Evolutionary conservation across 192 early-diverging fungal species (phyloP), one percentile per base, ranked within the genome.

Genomic region (Borealophlyctis nickersoniae): DNA sequence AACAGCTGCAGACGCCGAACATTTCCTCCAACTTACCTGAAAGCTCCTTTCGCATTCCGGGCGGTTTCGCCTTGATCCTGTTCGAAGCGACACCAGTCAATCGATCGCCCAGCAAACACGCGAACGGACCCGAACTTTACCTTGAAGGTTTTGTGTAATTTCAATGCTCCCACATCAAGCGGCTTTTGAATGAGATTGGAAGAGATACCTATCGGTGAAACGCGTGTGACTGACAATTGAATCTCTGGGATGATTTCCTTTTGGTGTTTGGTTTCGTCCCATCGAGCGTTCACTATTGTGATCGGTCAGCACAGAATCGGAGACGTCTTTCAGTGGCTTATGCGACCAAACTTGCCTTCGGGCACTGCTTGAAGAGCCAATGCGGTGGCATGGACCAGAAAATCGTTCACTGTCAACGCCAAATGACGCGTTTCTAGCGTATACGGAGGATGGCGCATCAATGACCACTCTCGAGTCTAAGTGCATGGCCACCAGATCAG

Each of bases 101-200:
- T n/a, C n/a, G n/a, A n/a, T n/a, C n/a, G n/a, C n/a, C n/a, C n/a
- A n/a, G n/a, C n/a, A n/a, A n/a, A n/a, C n/a, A n/a, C n/a, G n/a
- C n/a, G n/a, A n/a, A n/a, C n/a, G n/a, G 31, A 29, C 30, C 28
- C 60, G 7, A 23, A 55, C n/a, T 63, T 14, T 23, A 49, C 66
- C 62, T 70, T 66, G 36, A 70, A 70, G 7, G 30, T 14, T 49
- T 70, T 70, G 36, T n/a, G 26, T 26, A 71, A 16, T 39, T 66
- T 58, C 23, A 54, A 30, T 1, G 27, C 63, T 22, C 63, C 65
- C 0, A 71, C 36, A 3, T 71, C 60, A 0, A 53, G 30, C 9
- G 58, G 48, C 27, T 71, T 59, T 29, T 26, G 11, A 16, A 66
- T 26, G 19, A 62, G 4, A 34, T 45, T 61, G 26, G 31, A 49